These are phyloP conservation scores for Hydnum rufescens DNA, from an alignment of 768 basidiomycete genomes.

Conservation along the genomic window DNA sequence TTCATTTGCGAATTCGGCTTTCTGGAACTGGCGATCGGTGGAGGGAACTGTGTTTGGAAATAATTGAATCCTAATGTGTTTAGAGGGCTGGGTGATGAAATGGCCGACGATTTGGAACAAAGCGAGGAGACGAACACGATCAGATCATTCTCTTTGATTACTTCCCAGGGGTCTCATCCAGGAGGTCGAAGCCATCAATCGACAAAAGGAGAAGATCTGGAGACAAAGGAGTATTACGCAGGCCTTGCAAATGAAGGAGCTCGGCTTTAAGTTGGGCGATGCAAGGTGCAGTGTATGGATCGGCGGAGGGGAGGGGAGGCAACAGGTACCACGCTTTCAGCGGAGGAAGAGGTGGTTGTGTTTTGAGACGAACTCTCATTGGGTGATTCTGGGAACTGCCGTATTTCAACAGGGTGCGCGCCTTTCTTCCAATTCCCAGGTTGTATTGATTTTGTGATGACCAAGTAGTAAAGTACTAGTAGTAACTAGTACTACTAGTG, in stretches of 20 bases:
- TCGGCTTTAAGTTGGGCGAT: slow-evolving; percentile 14
- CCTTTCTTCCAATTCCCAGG: no score
- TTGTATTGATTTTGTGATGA: no score
- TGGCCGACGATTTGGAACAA: no score
- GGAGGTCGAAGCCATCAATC: slow-evolving; percentile 18
- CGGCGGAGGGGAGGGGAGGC: slow-evolving; percentile 1
- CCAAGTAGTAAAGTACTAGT: no score
- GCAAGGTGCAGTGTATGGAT: background rate
- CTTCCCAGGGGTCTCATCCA: slow-evolving; percentile 15
- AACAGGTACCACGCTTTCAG: slow-evolving; percentile 17
- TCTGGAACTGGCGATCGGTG: no score
- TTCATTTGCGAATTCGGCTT: no score
- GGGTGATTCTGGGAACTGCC: no score
- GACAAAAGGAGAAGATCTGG: slow-evolving; percentile 12
- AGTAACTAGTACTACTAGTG: no score
- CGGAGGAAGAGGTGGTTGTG: slow-evolving; percentile 13
- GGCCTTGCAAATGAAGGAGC: slow-evolving; percentile 10
- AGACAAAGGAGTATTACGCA: background rate
- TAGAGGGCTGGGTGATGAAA: background rate
- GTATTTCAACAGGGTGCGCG: no score
- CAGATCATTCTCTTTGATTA: slow-evolving; percentile 17
- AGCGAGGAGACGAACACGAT: slow-evolving; percentile 12
- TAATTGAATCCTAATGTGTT: background rate
- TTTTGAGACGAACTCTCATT: slow-evolving; percentile 17
- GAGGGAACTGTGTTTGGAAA: no score